A percentile compares a stretch with the other conserved stretches of the same genome.
These are phyloP conservation scores for Sicyos edulis DNA, from an alignment of 306 rosid genomes.

Conservation along the genomic window DNA sequence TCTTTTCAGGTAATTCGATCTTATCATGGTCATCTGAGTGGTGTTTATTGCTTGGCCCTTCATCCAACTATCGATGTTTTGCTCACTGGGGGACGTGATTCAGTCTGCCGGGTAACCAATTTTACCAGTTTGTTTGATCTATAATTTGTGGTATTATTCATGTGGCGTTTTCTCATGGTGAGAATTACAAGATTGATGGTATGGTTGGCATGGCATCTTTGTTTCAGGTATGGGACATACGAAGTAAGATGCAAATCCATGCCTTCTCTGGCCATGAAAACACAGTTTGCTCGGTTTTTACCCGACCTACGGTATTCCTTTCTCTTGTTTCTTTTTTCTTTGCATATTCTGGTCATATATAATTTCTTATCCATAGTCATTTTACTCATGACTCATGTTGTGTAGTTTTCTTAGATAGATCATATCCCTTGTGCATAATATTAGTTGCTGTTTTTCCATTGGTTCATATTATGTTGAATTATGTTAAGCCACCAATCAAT, in stretches of 20 bases:
- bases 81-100: slow-evolving; percentile 98
- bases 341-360: background rate
- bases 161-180: background rate
- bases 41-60: slow-evolving; percentile 94
- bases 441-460: background rate
- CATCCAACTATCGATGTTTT: slow-evolving; percentile 92
- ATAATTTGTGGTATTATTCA: background rate
- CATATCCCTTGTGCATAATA: background rate
- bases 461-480: no score
- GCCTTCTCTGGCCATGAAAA: slow-evolving; percentile 94
- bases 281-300: slow-evolving; percentile 95
- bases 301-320: slow-evolving; percentile 70
- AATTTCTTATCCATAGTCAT: background rate
- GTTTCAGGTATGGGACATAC: slow-evolving; percentile 94
- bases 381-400: background rate
- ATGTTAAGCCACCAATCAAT: no score
- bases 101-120: slow-evolving; percentile 90
- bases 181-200: background rate
- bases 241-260: slow-evolving; percentile 86
- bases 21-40: slow-evolving; percentile 97
- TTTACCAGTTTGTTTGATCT: slow-evolving; percentile 20
- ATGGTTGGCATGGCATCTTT: background rate
- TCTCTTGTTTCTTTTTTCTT: background rate
- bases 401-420: background rate
- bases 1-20: slow-evolving; percentile 76